A percentile compares a stretch with the other conserved stretches of the same genome.
Conservation (phyloP, 140 eudicot species). For the Erigeron philadelphicus region DNA sequence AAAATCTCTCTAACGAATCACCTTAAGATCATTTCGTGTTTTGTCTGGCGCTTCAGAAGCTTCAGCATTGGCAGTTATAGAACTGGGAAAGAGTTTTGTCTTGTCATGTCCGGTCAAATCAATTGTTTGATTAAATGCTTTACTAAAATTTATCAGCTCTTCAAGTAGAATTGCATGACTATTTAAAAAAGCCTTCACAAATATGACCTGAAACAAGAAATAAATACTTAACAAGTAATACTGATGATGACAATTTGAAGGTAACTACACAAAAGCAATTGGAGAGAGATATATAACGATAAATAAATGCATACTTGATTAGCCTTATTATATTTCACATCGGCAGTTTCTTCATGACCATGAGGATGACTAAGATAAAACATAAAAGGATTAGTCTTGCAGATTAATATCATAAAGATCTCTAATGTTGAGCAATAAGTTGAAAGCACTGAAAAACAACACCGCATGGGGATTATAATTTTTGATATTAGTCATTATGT, state of each 20-base stretch:
- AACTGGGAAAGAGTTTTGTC: conserved; percentile 30
- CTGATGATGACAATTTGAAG: too few relatives aligned
- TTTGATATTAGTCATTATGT: conserved; percentile 13
- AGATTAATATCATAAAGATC: background rate
- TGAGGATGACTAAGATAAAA: conserved; percentile 41
- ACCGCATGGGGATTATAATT: background rate
- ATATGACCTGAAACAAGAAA: conserved; percentile 37
- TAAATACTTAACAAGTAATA: too few relatives aligned
- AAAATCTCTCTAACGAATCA: conserved; percentile 14
- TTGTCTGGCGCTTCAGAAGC: conserved; percentile 28
- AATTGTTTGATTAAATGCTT: conserved; percentile 46
- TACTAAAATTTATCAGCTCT: conserved; percentile 68
- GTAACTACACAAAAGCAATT: too few relatives aligned
- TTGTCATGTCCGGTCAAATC: conserved; percentile 46
- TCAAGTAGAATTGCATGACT: conserved; percentile 64
- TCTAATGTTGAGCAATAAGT: background rate
- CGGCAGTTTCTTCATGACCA: conserved; percentile 34
- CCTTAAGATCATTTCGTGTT: conserved; percentile 38
- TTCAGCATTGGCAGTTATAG: conserved; percentile 31
- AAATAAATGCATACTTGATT: conserved; percentile 52
- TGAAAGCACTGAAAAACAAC: background rate
- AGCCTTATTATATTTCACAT: conserved; percentile 35
- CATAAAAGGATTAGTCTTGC: conserved; percentile 13
- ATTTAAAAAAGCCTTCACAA: conserved; percentile 59
- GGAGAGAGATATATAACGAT: too few relatives aligned